Conservation (phyloP, 208 protist genomes). For the Novymonas esmeraldas region DNA sequence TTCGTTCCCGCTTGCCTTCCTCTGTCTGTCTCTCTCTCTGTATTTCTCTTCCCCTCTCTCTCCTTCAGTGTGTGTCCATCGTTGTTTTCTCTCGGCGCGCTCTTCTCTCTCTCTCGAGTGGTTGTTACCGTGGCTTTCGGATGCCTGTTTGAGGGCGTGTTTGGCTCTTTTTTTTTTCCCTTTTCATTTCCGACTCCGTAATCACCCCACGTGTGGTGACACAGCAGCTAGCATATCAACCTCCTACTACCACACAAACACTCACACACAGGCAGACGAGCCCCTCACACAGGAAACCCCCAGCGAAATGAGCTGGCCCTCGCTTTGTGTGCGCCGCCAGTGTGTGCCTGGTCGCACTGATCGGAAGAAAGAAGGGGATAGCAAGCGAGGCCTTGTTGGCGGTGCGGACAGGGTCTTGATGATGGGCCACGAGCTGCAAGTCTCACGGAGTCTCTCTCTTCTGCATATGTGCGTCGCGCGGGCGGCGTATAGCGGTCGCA, state of each 20-base stretch:
- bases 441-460: too few species aligned
- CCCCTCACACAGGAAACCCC: too few species aligned
- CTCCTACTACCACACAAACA: not conserved
- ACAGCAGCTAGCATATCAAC: not conserved
- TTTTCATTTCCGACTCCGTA: not conserved
- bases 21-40: not conserved
- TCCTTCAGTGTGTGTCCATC: not conserved
- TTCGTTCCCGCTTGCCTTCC: not conserved
- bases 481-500: too few species aligned
- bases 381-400: too few species aligned
- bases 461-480: too few species aligned
- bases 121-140: slow-evolving; percentile 2
- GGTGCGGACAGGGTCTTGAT: too few species aligned
- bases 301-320: too few species aligned
- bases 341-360: too few species aligned
- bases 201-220: not conserved
- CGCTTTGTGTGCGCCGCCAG: too few species aligned
- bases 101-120: not conserved
- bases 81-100: not conserved
- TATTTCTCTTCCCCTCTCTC: not conserved
- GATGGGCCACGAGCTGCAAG: too few species aligned
- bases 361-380: too few species aligned
- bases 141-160: slow-evolving; percentile 1
- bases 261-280: not conserved
- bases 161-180: slow-evolving; percentile 11